These are phyloP conservation scores for Globisporangium solare DNA, from an alignment of 352 stramenopile species.

Conservation along the genomic window DNA sequence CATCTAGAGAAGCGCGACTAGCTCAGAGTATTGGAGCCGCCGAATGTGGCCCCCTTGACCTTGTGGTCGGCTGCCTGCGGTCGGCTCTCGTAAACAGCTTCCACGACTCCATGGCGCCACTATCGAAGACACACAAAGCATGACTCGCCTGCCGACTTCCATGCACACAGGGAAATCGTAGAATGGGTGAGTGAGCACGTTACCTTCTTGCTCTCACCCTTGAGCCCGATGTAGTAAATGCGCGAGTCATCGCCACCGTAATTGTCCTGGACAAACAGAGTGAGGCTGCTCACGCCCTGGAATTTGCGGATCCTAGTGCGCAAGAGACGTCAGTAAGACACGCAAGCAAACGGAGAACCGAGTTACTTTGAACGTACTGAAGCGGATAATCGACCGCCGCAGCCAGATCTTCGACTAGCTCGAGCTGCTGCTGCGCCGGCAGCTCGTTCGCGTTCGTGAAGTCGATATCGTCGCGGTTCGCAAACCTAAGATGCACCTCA, in stretches of 20 bases:
- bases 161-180: not conserved
- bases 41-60: conserved; percentile 31
- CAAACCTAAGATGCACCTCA: conserved; percentile 36
- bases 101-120: conserved; percentile 82
- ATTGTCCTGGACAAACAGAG: conserved; percentile 75
- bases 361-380: conserved; percentile 32
- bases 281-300: conserved; percentile 79
- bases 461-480: conserved; percentile 83
- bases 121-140: conserved; percentile 19
- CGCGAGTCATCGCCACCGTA: conserved; percentile 63
- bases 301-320: conserved; percentile 73
- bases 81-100: conserved; percentile 80
- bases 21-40: conserved; percentile 44
- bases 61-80: conserved; percentile 78
- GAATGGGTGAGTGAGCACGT: not conserved
- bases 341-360: too few relatives aligned
- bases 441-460: conserved; percentile 81
- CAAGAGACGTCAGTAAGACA: not conserved
- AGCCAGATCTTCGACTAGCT: conserved; percentile 66
- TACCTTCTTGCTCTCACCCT: conserved; percentile 86
- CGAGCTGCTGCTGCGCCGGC: conserved; percentile 64
- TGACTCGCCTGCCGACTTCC: not conserved
- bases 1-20: conserved; percentile 13
- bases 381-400: conserved; percentile 75
- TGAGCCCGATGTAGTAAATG: conserved; percentile 87